A percentile compares a stretch with the other conserved stretches of the same genome.
phyloP scores from a whole-genome alignment of 116 monocot genomes.

The Zostera marina region DNA sequence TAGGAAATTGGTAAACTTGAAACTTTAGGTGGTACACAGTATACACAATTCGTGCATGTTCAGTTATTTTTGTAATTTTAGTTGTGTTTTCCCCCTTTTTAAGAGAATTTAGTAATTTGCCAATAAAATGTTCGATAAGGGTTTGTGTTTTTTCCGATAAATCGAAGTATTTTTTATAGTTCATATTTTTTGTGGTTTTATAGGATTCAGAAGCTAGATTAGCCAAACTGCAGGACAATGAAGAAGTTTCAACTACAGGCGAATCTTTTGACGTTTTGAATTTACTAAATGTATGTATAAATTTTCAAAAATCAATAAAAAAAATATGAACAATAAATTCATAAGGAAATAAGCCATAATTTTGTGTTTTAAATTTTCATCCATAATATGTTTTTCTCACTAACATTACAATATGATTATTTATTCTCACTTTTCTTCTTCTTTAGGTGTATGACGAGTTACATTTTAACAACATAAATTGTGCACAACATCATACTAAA shows the following conservation, averaged over 20 bases:
- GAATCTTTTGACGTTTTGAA: constrained; percentile 7
- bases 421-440: not conserved
- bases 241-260: not conserved
- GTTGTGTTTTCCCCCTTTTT: not conserved
- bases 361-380: not conserved
- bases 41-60: not conserved
- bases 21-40: too few species aligned
- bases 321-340: not conserved
- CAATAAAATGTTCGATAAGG: too few species aligned
- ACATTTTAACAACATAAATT: constrained; percentile 34
- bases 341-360: not conserved
- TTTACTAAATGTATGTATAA: constrained; percentile 32
- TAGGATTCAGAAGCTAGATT: constrained; percentile 13
- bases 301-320: not conserved
- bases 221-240: not conserved
- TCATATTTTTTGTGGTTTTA: constrained; percentile 4
- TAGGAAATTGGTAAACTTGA: too few species aligned
- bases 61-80: not conserved
- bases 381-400: not conserved
- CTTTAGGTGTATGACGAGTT: constrained; percentile 57
- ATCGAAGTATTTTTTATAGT: not conserved
- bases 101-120: too few species aligned
- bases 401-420: not conserved
- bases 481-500: constrained; percentile 64
- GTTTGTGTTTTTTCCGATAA: not conserved